Evolutionary conservation across 176 grass and related monocot species (phyloP), one percentile per base, ranked within the genome.

Genomic region (Rhynchospora tenuis): DNA sequence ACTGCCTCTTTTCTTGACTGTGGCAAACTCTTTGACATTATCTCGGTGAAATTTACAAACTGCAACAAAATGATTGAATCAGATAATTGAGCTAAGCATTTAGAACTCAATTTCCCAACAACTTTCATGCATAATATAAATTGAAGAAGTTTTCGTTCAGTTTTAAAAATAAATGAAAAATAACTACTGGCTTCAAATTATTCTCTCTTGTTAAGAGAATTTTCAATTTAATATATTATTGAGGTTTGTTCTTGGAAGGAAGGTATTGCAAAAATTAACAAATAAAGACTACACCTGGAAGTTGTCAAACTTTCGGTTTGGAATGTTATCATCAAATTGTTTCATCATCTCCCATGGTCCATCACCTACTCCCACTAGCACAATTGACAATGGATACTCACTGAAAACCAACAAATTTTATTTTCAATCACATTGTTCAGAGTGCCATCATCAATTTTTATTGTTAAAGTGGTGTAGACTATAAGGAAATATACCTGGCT

Each of bases 261-360:
- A 42, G 64, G 33, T 22, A 13, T 47, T 73, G 23, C 43, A 23
- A 50, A 14, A 51, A 73, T 50, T 19, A 23, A 10, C n/a, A 50
- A 50, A 74, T 62, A 59, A 46, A 70, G 31, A 16, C 75, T 81
- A 78, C 87, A 95, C 95, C 89, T 98, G 95, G 59, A 98, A 98
- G 88, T 98, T 98, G 80, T 98, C 95, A 78, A 98, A 98, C 47
- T 86, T 77, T 66, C 95, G 83, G 46, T 90, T 61, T 78, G 95
- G 95, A 81, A 98, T 98, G 64, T 98, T 98, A 81, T 98, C 95
- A 86, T 98, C 95, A 88, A 98, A 98, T 86, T 93, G 82, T 61
- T 93, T 93, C 96, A 98, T 98, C 84, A 86, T 98, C 79, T 91
- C 96, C 96, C 96, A 98, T 51, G 96, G 96, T 26, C 96, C 96